Conservation (phyloP, 495 filamentous ascomycete genomes). For the Bombardia bombarda region DNA sequence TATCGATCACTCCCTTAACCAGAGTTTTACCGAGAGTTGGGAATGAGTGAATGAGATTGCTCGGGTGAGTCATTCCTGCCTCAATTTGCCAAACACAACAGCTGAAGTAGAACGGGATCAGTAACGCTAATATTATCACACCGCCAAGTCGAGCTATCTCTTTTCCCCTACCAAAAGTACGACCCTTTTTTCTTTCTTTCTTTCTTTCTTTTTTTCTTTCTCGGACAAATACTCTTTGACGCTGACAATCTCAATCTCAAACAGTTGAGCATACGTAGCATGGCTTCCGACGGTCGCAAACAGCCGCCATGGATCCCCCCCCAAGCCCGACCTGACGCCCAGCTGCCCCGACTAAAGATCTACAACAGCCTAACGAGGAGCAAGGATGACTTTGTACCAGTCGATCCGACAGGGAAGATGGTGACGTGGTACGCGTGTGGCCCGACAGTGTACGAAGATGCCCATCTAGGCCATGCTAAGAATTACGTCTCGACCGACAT, state of each 20-base stretch:
- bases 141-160: conserved; percentile 1
- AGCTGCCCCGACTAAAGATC: conserved; percentile 34
- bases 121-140: background rate
- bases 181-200: background rate
- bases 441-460: conserved; percentile 77
- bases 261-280: conserved; percentile 3
- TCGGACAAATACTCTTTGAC: conserved; percentile 1
- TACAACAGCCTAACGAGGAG: conserved; percentile 61
- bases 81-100: background rate
- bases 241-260: conserved; percentile 3
- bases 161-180: background rate
- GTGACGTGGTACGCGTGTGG: conserved; percentile 75
- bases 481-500: conserved; percentile 84
- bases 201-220: conserved; percentile 1
- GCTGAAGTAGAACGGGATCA: background rate
- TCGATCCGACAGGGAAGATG: conserved; percentile 46
- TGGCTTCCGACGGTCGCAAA: conserved; percentile 16
- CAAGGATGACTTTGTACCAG: conserved; percentile 64
- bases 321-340: conserved; percentile 8
- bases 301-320: conserved; percentile 20
- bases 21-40: background rate
- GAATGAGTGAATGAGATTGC: background rate
- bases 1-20: background rate
- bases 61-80: conserved; percentile 1
- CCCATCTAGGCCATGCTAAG: conserved; percentile 67